Evolutionary conservation across 2,329 filamentous ascomycete species (phyloP), one percentile per base, ranked within the genome.

Genomic region (Pestalotiopsis sp.): DNA sequence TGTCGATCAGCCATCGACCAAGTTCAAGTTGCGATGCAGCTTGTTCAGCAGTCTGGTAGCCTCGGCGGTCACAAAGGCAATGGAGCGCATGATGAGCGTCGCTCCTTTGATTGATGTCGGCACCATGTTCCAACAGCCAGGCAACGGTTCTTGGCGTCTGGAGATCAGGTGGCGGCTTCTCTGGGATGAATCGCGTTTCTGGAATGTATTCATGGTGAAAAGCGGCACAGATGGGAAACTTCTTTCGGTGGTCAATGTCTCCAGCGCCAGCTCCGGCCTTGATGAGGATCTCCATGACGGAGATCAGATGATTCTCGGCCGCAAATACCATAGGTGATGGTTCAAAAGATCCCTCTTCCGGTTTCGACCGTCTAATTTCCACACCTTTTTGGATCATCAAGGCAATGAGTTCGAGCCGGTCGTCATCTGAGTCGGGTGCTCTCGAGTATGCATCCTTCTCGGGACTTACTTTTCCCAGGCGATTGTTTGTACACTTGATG

Each of bases 351-450:
- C 13, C 57, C 7, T 59, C 23, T 59, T 27, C 27, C 38, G 27
- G 59, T 13, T 39, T 62, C 17, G n/a, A 11, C 11, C 36, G 9
- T 23, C 36, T 17, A 14, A 64, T 20, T 27, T 13, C 25, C 17
- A n/a, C 61, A 27, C 61, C 61, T 31, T 64, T 64, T 23, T 52
- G 23, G 11, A 64, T 49, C 41, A 64, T 38, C n/a, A 64, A 39
- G 38, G 38, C 4, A n/a, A 64, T 20, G n/a, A 64, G 20, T 12
- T 49, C 14, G 25, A 14, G 12, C n/a, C 61, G 36, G 38, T 64
- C 61, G 12, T n/a, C 14, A 2, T 64, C 61, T 25, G 61, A 49
- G n/a, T 17, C 39, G 23, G 39, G 14, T 3, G 39, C 36, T 6
- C 61, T 64, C 11, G 23, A 49, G 38, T 39, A 62, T 12, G 45